Evolutionary conservation across 2,329 filamentous ascomycete species (phyloP).

Genomic region (Samsoniella hepiali): DNA sequence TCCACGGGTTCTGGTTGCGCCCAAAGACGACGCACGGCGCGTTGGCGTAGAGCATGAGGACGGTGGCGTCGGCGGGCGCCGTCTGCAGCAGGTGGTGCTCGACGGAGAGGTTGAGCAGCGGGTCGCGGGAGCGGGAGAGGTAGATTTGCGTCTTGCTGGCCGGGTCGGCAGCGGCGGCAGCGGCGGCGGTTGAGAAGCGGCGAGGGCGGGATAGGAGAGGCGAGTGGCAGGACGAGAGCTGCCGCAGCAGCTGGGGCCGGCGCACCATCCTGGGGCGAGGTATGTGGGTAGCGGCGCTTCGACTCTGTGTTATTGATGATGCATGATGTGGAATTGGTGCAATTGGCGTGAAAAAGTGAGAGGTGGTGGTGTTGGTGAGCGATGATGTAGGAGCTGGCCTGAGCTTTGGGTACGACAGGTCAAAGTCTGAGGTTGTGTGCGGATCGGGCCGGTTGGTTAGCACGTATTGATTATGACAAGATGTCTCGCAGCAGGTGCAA

Average conservation of each 20-base stretch:
- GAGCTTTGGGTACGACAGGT: neutral
- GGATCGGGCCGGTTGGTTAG: neutral
- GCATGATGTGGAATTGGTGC: neutral
- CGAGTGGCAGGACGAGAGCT: neutral
- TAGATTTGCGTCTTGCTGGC: constrained; percentile 62
- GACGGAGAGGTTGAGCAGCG: constrained; percentile 87
- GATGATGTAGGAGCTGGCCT: neutral
- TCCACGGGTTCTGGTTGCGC: constrained; percentile 96
- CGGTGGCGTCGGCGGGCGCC: constrained; percentile 65
- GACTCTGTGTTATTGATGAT: constrained; percentile 2
- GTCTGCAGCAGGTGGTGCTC: constrained; percentile 85
- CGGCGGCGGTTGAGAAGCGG: constrained; percentile 23
- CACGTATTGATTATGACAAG: neutral
- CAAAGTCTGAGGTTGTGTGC: neutral
- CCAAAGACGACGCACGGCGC: constrained; percentile 85
- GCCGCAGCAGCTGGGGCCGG: neutral
- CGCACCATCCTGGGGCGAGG: neutral
- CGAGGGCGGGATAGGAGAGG: neutral
- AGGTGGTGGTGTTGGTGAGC: neutral
- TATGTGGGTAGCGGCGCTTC: neutral
- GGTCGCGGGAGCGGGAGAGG: constrained; percentile 65
- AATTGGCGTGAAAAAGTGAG: neutral
- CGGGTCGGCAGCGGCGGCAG: constrained; percentile 40
- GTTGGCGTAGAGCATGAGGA: constrained; percentile 89
- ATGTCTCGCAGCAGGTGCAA: neutral